Evolutionary conservation across 1,284 basidiomycete genomes (phyloP).

Genomic region (Ustilago tritici): DNA sequence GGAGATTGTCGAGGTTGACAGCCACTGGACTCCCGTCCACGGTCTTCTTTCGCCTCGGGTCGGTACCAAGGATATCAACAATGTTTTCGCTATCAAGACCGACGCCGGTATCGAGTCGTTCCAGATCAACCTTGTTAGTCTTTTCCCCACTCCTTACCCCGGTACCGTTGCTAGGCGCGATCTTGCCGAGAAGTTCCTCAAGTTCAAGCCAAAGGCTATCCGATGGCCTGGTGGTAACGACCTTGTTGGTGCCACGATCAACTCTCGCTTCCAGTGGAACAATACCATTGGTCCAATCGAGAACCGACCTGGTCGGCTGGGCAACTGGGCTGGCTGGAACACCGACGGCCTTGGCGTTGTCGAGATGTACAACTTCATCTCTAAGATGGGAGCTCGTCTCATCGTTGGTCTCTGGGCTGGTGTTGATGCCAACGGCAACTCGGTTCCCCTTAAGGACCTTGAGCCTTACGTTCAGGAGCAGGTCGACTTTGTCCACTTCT

Average conservation of each 20-base stretch:
- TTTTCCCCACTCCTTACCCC: conserved; percentile 51
- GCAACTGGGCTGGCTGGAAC: conserved; percentile 73
- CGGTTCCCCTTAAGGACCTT: conserved; percentile 74
- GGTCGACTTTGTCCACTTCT: conserved; percentile 50
- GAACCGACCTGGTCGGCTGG: conserved; percentile 72
- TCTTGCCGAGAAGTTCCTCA: conserved; percentile 76
- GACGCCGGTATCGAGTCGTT: conserved; percentile 21
- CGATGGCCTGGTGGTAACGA: conserved; percentile 78
- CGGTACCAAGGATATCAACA: conserved; percentile 38
- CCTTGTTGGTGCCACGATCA: conserved; percentile 72
- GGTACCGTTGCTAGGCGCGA: conserved; percentile 71
- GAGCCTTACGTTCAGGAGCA: conserved; percentile 75
- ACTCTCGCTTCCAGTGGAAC: conserved; percentile 78
- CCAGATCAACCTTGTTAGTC: conserved; percentile 54
- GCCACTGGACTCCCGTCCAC: conserved; percentile 40
- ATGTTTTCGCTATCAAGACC: conserved; percentile 52
- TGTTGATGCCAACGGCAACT: conserved; percentile 59
- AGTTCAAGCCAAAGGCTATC: conserved; percentile 77
- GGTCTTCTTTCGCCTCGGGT: conserved; percentile 8
- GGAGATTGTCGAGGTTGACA: conserved; percentile 10
- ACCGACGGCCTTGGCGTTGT: conserved; percentile 74
- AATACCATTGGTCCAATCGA: conserved; percentile 73
- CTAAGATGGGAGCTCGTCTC: conserved; percentile 73
- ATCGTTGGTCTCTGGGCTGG: conserved; percentile 81
- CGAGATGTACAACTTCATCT: conserved; percentile 78